These are phyloP conservation scores for Canavalia gladiata DNA, from an alignment of 306 rosid species.

Conservation along the genomic window DNA sequence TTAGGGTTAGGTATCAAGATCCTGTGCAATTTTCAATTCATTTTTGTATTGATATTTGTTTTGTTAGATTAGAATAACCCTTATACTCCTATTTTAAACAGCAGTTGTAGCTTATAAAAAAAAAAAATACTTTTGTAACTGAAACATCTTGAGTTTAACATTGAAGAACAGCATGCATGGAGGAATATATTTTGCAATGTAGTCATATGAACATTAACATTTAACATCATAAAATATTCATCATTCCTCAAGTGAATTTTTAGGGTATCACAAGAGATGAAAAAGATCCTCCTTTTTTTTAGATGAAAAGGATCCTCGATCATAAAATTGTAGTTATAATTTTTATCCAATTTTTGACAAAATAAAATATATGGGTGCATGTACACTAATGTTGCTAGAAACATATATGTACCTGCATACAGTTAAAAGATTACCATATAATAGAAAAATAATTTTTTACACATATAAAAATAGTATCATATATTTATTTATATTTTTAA, in stretches of 20 bases:
- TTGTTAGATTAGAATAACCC: too few species aligned
- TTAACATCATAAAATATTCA: neutral
- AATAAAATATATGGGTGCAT: constrained; percentile 4
- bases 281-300: neutral
- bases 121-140: neutral
- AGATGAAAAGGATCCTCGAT: neutral
- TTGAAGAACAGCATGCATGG: neutral
- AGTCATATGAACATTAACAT: neutral
- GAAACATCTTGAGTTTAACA: neutral
- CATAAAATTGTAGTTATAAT: constrained; percentile 2
- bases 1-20: too few species aligned
- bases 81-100: too few species aligned
- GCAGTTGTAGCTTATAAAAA: too few species aligned
- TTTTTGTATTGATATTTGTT: too few species aligned
- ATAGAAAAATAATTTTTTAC: too few species aligned
- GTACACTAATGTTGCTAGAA: neutral
- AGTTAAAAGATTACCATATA: neutral
- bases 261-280: neutral
- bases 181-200: neutral
- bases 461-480: too few species aligned
- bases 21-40: too few species aligned
- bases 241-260: neutral
- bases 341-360: neutral
- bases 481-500: too few species aligned
- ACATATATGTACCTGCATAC: constrained; percentile 6